phyloP scores from a whole-genome alignment of 768 basidiomycete genomes.

The Megacollybia marginata region DNA sequence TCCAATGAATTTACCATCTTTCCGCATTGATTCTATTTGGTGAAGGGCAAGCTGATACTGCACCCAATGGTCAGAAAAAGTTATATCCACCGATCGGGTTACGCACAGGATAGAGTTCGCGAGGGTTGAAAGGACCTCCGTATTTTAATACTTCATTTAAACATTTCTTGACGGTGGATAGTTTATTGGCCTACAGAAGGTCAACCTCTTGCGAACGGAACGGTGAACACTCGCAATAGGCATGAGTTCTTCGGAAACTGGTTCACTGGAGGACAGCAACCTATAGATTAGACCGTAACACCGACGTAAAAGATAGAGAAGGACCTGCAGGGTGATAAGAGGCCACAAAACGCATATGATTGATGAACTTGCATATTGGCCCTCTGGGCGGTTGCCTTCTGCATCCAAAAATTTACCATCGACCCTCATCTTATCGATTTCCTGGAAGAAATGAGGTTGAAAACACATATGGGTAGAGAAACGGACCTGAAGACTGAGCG shows the following conservation, averaged over 20 bases:
- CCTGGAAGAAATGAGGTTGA: conserved; percentile 32
- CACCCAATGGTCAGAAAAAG: conserved; percentile 1
- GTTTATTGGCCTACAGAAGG: conserved; percentile 74
- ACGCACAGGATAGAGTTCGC: conserved; percentile 88
- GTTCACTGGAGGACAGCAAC: conserved; percentile 89
- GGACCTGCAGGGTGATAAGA: conserved; percentile 44
- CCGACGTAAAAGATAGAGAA: conserved; percentile 86
- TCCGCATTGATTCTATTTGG: conserved; percentile 90
- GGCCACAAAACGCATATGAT: neutral
- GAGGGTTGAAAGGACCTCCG: conserved; percentile 86
- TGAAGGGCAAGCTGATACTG: conserved; percentile 92
- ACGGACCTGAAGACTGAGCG: conserved; percentile 51
- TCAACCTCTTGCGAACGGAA: neutral
- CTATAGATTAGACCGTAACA: conserved; percentile 97
- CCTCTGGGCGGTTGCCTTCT: conserved; percentile 85
- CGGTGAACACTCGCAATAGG: conserved; percentile 54
- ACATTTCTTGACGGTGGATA: conserved; percentile 95
- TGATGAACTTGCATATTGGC: conserved; percentile 76
- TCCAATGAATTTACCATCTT: conserved; percentile 90
- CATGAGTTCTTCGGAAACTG: conserved; percentile 97
- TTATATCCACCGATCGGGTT: neutral
- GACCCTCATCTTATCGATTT: conserved; percentile 95
- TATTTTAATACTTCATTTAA: conserved; percentile 94
- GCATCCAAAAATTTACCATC: conserved; percentile 96
- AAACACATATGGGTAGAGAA: too few relatives aligned